Conservation (phyloP, 2,329 filamentous ascomycete species). For the Lasiodiplodia theobromae region DNA sequence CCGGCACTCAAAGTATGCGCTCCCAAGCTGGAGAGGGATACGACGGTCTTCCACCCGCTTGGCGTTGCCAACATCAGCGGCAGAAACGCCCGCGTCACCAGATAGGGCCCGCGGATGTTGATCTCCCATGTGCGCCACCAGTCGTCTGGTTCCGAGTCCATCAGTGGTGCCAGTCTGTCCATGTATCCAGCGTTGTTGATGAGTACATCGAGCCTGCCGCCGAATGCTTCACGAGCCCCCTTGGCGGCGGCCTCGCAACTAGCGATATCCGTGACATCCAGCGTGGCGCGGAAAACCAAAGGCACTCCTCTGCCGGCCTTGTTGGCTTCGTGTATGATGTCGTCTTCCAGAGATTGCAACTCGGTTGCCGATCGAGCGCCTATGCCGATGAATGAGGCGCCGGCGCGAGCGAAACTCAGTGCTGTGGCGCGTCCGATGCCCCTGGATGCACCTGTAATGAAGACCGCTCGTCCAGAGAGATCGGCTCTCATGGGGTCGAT, state of each 20-base stretch:
- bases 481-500: slow-evolving; percentile 51
- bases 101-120: slow-evolving; percentile 58
- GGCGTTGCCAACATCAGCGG: slow-evolving; percentile 48
- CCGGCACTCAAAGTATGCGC: slow-evolving; percentile 38
- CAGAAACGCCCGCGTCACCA: slow-evolving; percentile 56
- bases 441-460: slow-evolving; percentile 64
- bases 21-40: slow-evolving; percentile 58
- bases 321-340: slow-evolving; percentile 47
- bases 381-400: slow-evolving; percentile 60
- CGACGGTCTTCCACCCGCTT: slow-evolving; percentile 48
- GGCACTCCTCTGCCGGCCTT: slow-evolving; percentile 40
- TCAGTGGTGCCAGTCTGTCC: slow-evolving; percentile 35
- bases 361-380: slow-evolving; percentile 58
- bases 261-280: slow-evolving; percentile 1
- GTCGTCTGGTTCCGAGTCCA: slow-evolving; percentile 44
- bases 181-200: slow-evolving; percentile 56
- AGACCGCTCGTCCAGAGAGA: slow-evolving; percentile 49
- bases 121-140: slow-evolving; percentile 56
- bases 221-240: background rate
- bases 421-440: slow-evolving; percentile 63
- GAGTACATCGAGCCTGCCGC: slow-evolving; percentile 51
- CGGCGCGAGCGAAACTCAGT: slow-evolving; percentile 62
- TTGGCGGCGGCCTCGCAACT: background rate
- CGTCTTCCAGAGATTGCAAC: slow-evolving; percentile 39
- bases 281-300: slow-evolving; percentile 45